Conservation (phyloP, 2,329 filamentous ascomycete genomes). For the Aspergillus flavus region DNA sequence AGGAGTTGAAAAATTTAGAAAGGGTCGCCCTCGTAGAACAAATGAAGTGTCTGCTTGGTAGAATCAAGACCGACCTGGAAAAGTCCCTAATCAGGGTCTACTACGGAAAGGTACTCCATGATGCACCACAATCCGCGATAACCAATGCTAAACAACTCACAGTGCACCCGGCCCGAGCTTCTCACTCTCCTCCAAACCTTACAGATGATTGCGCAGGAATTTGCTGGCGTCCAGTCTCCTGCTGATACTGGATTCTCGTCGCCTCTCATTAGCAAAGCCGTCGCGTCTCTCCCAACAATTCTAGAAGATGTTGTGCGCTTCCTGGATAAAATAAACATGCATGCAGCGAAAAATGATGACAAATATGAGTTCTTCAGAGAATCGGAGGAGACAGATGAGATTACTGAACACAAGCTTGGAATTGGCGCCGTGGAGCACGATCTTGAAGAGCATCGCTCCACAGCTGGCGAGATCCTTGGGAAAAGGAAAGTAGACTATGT, state of each 20-base stretch:
- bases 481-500: conserved; percentile 76
- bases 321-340: conserved; percentile 81
- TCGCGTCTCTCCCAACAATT: conserved; percentile 76
- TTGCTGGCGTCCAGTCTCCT: conserved; percentile 65
- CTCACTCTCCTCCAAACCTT: conserved; percentile 82
- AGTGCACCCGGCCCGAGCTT: conserved; percentile 84
- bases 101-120: conserved; percentile 70
- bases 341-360: conserved; percentile 82
- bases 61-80: conserved; percentile 80
- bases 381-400: conserved; percentile 82
- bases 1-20: conserved; percentile 75
- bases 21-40: conserved; percentile 71
- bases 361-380: conserved; percentile 94
- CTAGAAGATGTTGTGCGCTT: conserved; percentile 71
- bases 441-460: conserved; percentile 72
- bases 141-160: conserved; percentile 20
- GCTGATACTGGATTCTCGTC: conserved; percentile 74
- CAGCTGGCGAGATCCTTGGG: conserved; percentile 71
- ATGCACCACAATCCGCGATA: background rate
- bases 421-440: conserved; percentile 93
- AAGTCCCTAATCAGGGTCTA: conserved; percentile 94
- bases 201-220: conserved; percentile 78
- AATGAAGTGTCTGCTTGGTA: conserved; percentile 70
- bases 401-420: conserved; percentile 83
- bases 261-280: conserved; percentile 67